Base-by-base conservation (phyloP, 1,284 basidiomycete species). In the Mixia osmundae region DNA sequence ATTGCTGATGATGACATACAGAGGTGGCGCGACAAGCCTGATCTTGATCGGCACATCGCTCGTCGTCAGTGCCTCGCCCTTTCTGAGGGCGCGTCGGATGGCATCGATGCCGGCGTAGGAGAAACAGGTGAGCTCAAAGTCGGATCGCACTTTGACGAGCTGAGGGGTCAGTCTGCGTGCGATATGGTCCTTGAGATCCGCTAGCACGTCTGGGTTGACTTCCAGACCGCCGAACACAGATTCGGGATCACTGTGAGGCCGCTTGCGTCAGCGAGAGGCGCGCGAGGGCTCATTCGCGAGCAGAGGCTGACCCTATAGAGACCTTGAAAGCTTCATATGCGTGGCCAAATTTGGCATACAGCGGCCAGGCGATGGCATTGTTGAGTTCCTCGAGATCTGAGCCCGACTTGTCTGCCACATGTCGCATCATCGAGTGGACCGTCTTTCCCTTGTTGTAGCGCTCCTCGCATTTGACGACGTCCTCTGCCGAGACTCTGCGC, bases 321-420 rank as follows among this genome's bases (percentile, higher is more conserved):
- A 94, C 66, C 60, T 97, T 97, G 68, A 97, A 99, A 1, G 89
- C 89, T 57, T 97, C 89, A 58, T 94, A 94, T 0, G 85, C 71
- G 56, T 97, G 87, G 1, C 87, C 83, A 50, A 85, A 97, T 56
- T 75, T 80, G 56, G 70, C 70, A 33, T 78, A 79, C 31, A 97
- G 62, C 5, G 89, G 89, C 85, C 89, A 99, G 4, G 70, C 80
- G 47, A 95, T 71, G 48, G 73, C 66, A 28, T 91, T 82, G 57
- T 95, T 95, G 36, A 97, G 59, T 48, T 69, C 66, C 54, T 85
- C 79, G 29, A 87, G 61, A 14, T 60, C 57, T 14, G 59, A 52
- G 26, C 56, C 71, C 22, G 78, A 58, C 59, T 83, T 83, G 34
- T 82, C 83, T 1, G 82, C 79, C 39, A 94, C 87, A 55, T 94